Evolutionary conservation across 345 rosid genomes (phyloP).

Genomic region (Camelina neglecta): DNA sequence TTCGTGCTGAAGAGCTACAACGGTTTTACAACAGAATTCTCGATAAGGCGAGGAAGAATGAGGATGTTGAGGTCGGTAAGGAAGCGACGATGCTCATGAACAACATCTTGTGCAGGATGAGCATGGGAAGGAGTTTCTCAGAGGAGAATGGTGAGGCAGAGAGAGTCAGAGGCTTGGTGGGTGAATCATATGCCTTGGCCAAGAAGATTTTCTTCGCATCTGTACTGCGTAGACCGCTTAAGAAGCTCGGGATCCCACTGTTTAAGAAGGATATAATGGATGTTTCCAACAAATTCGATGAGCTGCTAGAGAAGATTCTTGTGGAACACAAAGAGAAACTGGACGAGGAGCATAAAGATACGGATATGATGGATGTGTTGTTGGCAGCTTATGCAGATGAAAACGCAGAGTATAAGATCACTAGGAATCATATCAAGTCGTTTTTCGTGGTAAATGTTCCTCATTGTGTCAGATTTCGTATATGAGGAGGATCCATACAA

Average conservation of each 20-base stretch:
- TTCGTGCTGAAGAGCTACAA: conserved; percentile 18
- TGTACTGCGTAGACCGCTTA: conserved; percentile 1
- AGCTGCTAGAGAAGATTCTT: conserved; percentile 10
- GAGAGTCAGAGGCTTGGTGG: background rate
- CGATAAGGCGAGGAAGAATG: background rate
- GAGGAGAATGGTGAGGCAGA: conserved; percentile 17
- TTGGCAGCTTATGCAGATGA: conserved; percentile 11
- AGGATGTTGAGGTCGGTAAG: background rate
- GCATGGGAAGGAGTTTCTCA: conserved; percentile 19
- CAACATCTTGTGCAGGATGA: conserved; percentile 15
- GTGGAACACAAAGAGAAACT: conserved; percentile 2
- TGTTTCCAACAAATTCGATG: conserved; percentile 7
- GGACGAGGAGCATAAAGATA: background rate
- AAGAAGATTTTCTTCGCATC: conserved; percentile 11
- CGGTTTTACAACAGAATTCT: conserved; percentile 1
- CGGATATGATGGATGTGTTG: conserved; percentile 18
- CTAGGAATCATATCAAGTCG: conserved; percentile 2
- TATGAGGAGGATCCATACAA: background rate
- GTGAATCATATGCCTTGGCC: conserved; percentile 1
- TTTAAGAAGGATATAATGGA: conserved; percentile 6
- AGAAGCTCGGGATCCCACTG: background rate
- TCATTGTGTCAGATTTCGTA: background rate
- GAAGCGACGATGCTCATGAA: background rate
- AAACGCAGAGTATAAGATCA: conserved; percentile 3
- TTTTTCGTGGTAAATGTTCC: conserved; percentile 14